These are phyloP conservation scores for Choiromyces venosus DNA, from an alignment of 495 filamentous ascomycete genomes.

Conservation along the genomic window DNA sequence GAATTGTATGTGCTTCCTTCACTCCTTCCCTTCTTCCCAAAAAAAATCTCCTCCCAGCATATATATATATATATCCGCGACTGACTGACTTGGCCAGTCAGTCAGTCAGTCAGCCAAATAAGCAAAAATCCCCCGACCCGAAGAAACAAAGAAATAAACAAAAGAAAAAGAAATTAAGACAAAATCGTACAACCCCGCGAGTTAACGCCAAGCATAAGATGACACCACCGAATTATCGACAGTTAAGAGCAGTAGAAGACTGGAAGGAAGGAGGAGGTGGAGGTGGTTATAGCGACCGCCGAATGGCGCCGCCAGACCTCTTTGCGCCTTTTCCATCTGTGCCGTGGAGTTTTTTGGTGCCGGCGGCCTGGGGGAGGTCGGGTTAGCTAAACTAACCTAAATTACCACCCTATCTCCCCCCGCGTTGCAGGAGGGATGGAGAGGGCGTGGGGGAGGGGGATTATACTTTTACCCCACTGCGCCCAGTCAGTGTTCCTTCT, in stretches of 20 bases:
- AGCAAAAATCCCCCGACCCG: neutral
- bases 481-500: slow-evolving; percentile 39
- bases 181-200: neutral
- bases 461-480: slow-evolving; percentile 40
- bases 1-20: neutral
- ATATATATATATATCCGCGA: too few relatives aligned
- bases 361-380: slow-evolving; percentile 42
- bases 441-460: neutral
- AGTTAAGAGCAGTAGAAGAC: neutral
- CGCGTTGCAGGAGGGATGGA: neutral
- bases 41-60: too few relatives aligned
- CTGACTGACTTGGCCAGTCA: too few relatives aligned
- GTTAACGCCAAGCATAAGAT: neutral
- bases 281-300: neutral
- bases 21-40: neutral
- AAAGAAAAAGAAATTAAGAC: too few relatives aligned
- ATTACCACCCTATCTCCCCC: neutral
- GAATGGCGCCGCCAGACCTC: neutral
- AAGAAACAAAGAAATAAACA: neutral
- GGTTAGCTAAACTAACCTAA: neutral
- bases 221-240: neutral
- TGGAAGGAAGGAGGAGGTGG: neutral
- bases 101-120: neutral
- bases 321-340: slow-evolving; percentile 41
- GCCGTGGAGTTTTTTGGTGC: slow-evolving; percentile 43